A percentile compares a stretch with the other conserved stretches of the same genome.
These are phyloP conservation scores for Boletus reticulatus DNA, from an alignment of 768 basidiomycete species.

Conservation along the genomic window DNA sequence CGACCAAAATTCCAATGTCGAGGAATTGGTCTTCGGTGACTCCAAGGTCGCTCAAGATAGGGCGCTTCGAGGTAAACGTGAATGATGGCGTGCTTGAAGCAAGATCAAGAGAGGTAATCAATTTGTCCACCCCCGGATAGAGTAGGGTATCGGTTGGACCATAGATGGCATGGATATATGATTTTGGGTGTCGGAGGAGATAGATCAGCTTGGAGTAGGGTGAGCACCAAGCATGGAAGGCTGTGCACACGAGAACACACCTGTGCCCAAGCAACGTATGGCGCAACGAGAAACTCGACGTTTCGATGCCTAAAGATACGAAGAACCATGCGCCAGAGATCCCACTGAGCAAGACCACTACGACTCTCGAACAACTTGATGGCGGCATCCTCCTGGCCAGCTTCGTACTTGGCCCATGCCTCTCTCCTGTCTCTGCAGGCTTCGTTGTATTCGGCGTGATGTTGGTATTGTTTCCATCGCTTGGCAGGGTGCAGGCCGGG, in stretches of 20 bases:
- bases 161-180: slow-evolving; percentile 93
- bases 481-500: slow-evolving; percentile 81
- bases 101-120: slow-evolving; percentile 89
- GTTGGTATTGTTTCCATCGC: slow-evolving; percentile 56
- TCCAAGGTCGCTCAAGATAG: slow-evolving; percentile 61
- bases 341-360: slow-evolving; percentile 74
- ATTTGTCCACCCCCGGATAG: slow-evolving; percentile 83
- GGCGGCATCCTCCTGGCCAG: slow-evolving; percentile 86
- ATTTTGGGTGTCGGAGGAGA: slow-evolving; percentile 88
- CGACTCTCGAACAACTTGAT: slow-evolving; percentile 80
- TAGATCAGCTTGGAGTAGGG: slow-evolving; percentile 74
- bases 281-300: slow-evolving; percentile 95
- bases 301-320: slow-evolving; percentile 92
- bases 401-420: slow-evolving; percentile 94
- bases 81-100: slow-evolving; percentile 65
- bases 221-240: slow-evolving; percentile 6
- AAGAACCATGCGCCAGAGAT: slow-evolving; percentile 91
- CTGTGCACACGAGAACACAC: slow-evolving; percentile 45
- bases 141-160: slow-evolving; percentile 88
- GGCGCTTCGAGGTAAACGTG: slow-evolving; percentile 79
- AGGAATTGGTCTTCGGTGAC: slow-evolving; percentile 90
- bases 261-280: slow-evolving; percentile 95
- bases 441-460: slow-evolving; percentile 56
- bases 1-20: slow-evolving; percentile 89
- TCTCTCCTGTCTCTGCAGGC: slow-evolving; percentile 74